A percentile compares a stretch with the other conserved stretches of the same genome.
phyloP scores from a whole-genome alignment of 192 early-diverging fungal genomes.

The Mortierella hygrophila region DNA sequence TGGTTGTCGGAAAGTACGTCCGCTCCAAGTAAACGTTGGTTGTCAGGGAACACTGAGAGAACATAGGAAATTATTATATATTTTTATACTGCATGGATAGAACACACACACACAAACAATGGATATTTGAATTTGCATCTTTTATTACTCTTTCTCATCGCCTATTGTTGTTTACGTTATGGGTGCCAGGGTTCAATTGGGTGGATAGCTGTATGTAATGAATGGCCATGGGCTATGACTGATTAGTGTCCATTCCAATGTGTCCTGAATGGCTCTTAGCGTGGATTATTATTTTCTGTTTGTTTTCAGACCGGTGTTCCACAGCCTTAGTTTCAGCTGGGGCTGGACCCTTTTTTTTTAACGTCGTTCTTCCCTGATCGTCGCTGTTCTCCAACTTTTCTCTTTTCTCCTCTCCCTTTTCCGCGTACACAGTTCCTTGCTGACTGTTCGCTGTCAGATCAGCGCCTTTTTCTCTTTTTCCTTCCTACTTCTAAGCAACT shows the following conservation, averaged over 20 bases:
- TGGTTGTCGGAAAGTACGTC: constrained; percentile 94
- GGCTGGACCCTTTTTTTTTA: background rate
- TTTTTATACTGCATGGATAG: constrained; percentile 19
- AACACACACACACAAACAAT: constrained; percentile 5
- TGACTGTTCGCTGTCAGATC: too few species aligned
- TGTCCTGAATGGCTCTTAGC: background rate
- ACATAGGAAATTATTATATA: background rate
- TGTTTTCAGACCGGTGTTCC: background rate
- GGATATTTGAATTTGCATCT: constrained; percentile 4
- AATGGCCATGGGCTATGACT: background rate
- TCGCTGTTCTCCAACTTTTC: too few species aligned
- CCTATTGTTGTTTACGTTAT: too few species aligned
- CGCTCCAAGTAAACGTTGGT: constrained; percentile 62
- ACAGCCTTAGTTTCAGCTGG: background rate
- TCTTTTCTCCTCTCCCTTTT: too few species aligned
- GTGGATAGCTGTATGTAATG: too few species aligned
- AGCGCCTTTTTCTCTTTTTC: too few species aligned
- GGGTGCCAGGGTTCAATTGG: too few species aligned
- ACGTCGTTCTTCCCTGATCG: too few species aligned
- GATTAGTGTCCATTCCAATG: background rate
- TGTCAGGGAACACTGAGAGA: background rate
- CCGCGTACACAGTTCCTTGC: too few species aligned
- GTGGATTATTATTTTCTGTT: background rate
- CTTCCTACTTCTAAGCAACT: too few species aligned
- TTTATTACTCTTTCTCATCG: background rate